These are phyloP conservation scores for Dactylellina parvicollis DNA, from an alignment of 2,329 filamentous ascomycete species.

Conservation along the genomic window DNA sequence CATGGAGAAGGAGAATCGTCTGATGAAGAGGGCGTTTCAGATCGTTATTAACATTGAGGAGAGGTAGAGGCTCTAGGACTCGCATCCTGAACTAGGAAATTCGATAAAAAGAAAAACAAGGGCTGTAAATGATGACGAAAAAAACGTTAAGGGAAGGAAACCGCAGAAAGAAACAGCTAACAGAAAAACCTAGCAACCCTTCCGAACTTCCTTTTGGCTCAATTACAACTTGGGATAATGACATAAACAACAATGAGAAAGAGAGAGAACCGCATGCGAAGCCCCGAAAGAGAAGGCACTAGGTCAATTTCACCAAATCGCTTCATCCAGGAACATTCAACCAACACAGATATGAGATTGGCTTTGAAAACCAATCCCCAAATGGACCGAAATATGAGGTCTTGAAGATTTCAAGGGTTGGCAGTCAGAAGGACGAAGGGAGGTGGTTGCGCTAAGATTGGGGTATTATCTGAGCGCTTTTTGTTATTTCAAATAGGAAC, in stretches of 20 bases:
- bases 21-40: constrained; percentile 19
- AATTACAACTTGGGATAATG: constrained; percentile 42
- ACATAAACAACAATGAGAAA: constrained; percentile 24
- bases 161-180: constrained; percentile 5
- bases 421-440: neutral
- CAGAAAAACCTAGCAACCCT: constrained; percentile 19
- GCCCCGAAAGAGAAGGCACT: constrained; percentile 22
- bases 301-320: constrained; percentile 52
- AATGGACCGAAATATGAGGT: no score
- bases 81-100: neutral
- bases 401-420: constrained; percentile 7
- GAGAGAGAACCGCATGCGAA: constrained; percentile 6
- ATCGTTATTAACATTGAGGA: constrained; percentile 41
- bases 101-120: constrained; percentile 1
- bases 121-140: neutral
- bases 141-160: neutral
- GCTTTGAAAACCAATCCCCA: no score
- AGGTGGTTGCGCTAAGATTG: neutral
- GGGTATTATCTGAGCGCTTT: neutral
- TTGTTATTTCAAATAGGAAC: constrained; percentile 3
- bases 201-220: constrained; percentile 41
- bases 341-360: constrained; percentile 21
- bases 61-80: neutral
- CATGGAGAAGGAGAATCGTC: constrained; percentile 36
- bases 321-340: constrained; percentile 48